Evolutionary conservation across 164 flowering plant species (phyloP), one percentile per base, ranked within the genome.

Genomic region (Akebia trifoliata): DNA sequence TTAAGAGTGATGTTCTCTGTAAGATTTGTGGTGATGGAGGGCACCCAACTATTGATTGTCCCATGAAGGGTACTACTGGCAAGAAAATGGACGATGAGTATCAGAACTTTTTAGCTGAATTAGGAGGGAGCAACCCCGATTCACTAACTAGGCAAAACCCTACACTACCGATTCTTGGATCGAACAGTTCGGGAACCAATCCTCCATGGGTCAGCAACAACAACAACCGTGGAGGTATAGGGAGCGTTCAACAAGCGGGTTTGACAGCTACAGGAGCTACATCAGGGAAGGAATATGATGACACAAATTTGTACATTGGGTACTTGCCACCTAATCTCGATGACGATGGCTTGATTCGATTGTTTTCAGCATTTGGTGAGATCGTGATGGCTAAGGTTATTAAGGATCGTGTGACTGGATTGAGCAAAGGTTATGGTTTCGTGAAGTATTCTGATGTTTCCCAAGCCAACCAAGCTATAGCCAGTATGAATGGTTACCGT

Each of bases 31-130:
- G 98, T 57, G 95, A 89, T 63, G 96, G 96, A 42, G 98, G 98
- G n/a, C 98, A 92, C 32, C 96, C 96, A 0, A 89, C 95, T 24
- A 92, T 85, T 61, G 98, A 92, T 67, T 92, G 98, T 59, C 98
- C 96, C 0, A 74, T 86, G 72, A 92, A 92, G 69, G 85, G 85
- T 15, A 77, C 86, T 1, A 69, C 92, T 0, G 96, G 95, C 5
- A 89, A 88, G 78, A 92, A 92, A 65, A 92, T 92, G 98, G 96
- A 92, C 44, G 98, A 85, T 61, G 98, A 89, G 48, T 92, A 92
- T 68, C 90, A 88, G 69, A 86, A 83, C 61, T 92, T 92, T 51
- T 73, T 89, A 73, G 96, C 96, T 0, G 98, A 92, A 69, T 62
- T 92, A 22, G 98, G 98, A 25, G 98, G 95, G 8, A 74, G 84